A percentile compares a stretch with the other conserved stretches of the same genome.
Conservation (phyloP, 768 basidiomycete species). For the Mycena latifolia region DNA sequence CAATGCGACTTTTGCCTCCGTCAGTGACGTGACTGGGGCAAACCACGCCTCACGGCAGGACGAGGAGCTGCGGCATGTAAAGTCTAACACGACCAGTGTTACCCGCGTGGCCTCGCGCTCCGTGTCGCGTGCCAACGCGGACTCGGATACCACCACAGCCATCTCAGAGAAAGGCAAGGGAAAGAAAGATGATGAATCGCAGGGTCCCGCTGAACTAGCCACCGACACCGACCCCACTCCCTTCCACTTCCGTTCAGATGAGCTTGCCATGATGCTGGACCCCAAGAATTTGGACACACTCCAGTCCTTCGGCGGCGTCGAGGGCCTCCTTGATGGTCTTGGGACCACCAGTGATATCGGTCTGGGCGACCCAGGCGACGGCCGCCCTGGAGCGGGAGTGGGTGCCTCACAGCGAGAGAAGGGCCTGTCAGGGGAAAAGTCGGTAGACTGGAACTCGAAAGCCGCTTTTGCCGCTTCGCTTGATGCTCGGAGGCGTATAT, state of each 20-base stretch:
- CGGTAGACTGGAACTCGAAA: constrained; percentile 31
- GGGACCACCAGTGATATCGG: constrained; percentile 74
- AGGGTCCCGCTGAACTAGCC: constrained; percentile 52
- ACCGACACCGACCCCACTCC: constrained; percentile 70
- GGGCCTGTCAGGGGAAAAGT: constrained; percentile 46
- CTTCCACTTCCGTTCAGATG: constrained; percentile 79
- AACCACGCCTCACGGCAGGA: constrained; percentile 50
- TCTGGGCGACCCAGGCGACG: constrained; percentile 41
- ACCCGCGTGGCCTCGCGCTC: constrained; percentile 48
- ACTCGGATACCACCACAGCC: constrained; percentile 32
- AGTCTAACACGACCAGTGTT: constrained; percentile 51
- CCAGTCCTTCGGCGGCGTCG: constrained; percentile 75
- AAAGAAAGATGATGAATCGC: constrained; percentile 39
- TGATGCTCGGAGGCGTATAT: constrained; percentile 74
- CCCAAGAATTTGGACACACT: constrained; percentile 85
- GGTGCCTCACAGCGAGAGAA: constrained; percentile 38
- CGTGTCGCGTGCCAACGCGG: constrained; percentile 38
- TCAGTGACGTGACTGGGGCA: constrained; percentile 63
- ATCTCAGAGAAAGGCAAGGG: constrained; percentile 30
- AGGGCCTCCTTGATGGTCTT: constrained; percentile 76
- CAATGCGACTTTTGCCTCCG: constrained; percentile 62
- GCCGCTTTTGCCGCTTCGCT: constrained; percentile 59
- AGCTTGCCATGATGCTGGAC: constrained; percentile 89
- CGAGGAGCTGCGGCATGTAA: constrained; percentile 50
- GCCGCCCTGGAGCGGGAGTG: constrained; percentile 36